Percentiles rank a stretch among this genome's conserved stretches.
Evolutionary conservation across 1,284 basidiomycete species (phyloP).

Genomic region (Apiotrichum akiyoshidainum): DNA sequence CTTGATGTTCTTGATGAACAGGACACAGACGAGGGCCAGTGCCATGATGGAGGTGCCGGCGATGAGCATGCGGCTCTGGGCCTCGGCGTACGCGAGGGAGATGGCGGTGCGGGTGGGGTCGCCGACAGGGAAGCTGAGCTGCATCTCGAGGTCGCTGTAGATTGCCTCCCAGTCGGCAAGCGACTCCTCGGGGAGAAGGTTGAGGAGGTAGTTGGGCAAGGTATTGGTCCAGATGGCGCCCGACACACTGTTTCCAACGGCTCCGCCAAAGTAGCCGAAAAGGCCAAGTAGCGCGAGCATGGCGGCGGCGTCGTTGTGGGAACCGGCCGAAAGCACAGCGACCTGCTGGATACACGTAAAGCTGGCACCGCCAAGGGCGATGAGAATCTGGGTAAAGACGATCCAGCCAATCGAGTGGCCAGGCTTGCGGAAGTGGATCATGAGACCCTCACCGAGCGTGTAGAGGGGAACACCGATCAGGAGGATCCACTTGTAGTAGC

Average conservation of each 20-base stretch:
- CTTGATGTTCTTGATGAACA: conserved; percentile 41
- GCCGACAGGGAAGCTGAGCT: conserved; percentile 35
- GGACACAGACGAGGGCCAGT: conserved; percentile 25
- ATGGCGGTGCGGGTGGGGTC: conserved; percentile 33
- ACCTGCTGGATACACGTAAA: conserved; percentile 50
- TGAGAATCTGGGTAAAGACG: conserved; percentile 48
- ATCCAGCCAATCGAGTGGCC: conserved; percentile 27
- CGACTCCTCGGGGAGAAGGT: conserved; percentile 38
- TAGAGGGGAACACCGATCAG: conserved; percentile 41
- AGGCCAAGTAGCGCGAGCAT: conserved; percentile 48
- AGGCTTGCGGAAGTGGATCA: conserved; percentile 49
- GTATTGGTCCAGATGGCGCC: conserved; percentile 53
- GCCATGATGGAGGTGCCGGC: conserved; percentile 38
- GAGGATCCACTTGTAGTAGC: conserved; percentile 47
- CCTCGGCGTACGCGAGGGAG: conserved; percentile 32
- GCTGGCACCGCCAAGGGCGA: conserved; percentile 49
- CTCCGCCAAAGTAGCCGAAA: conserved; percentile 45
- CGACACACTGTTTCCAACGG: conserved; percentile 27
- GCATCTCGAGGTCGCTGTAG: conserved; percentile 34
- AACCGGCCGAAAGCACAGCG: conserved; percentile 45
- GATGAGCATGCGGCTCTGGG: conserved; percentile 42
- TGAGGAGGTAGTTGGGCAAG: conserved; percentile 36
- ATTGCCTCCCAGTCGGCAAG: conserved; percentile 34
- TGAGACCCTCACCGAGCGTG: conserved; percentile 48
- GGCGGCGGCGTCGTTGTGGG: conserved; percentile 50